Evolutionary conservation across 202 grass and related monocot genomes (phyloP), one percentile per base, ranked within the genome.

Genomic region (Elaeis oleifera): DNA sequence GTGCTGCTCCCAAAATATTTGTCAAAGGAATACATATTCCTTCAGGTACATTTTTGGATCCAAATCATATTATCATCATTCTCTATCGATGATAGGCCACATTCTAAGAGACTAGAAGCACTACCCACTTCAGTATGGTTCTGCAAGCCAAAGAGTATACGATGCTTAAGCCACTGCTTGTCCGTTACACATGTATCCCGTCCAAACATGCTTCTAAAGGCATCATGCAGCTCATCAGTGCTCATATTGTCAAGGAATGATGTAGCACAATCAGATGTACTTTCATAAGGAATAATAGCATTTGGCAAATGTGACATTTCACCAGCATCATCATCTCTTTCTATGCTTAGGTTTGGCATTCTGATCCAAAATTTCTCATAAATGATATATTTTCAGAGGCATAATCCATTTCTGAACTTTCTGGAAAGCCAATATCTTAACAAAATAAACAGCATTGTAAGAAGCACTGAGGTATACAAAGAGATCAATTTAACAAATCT

Each of bases 251-350:
- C 49, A 16, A 32, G 23, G 23, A 71, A 61, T 5, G 21, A 18
- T 32, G 49, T 20, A 29, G 21, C 48, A 32, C 13, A 15, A 61
- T 61, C 69, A 32, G 22, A 50, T 26, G 15, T 3, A 53, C 23
- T 7, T 17, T 32, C 69, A 53, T 0, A n/a, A 7, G 23, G 49
- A 71, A 21, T 51, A 60, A 60, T 50, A 61, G 44, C 25, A 71
- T 60, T 51, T 60, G 69, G 31, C 24, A 60, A 71, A 48, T 71
- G 23, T 29, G 49, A 61, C 4, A 61, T 52, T 24, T 71, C 56
- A 22, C 17, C 26, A 23, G 17, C 24, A 53, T 49, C 23, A 15
- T 3, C 28, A 61, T 32, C 17, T 21, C 17, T 61, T 5, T 53
- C 24, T 31, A 27, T 60, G 57, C 23, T 52, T 61, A 23, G 24